Evolutionary conservation across 2,329 filamentous ascomycete species (phyloP), one percentile per base, ranked within the genome.

Genomic region (Phaeoacremonium minimum): DNA sequence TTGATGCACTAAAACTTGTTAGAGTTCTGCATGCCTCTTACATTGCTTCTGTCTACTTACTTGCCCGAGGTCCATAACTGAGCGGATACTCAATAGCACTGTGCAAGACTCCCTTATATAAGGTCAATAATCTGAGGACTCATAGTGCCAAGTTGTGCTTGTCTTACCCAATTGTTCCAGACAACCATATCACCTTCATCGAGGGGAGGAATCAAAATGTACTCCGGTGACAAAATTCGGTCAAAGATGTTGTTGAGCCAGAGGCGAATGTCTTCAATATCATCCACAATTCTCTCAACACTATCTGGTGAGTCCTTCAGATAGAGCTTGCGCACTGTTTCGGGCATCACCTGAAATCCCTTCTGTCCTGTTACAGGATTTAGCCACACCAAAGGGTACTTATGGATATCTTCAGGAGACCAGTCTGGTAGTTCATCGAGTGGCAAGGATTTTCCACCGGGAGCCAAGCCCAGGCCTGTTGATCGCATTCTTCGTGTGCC

Each of bases 131-230:
- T n/a, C n/a, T n/a, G n/a, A n/a, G n/a, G n/a, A n/a, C n/a, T n/a
- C n/a, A n/a, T n/a, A n/a, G n/a, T n/a, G n/a, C n/a, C n/a, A n/a
- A n/a, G n/a, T n/a, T n/a, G n/a, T n/a, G n/a, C n/a, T n/a, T n/a
- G n/a, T n/a, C n/a, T n/a, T n/a, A n/a, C n/a, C n/a, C n/a, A 66
- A 45, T 68, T 68, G 30, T 63, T 60, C 63, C 63, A 67, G 46
- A 66, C 57, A 22, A 60, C 48, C 14, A 69, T 56, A 43, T 70
- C 67, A 3, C 67, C 66, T 32, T 67, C 61, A 5, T 66, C 60
- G 2, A 60, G 40, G 6, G 49, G 50, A 1, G 61, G 61, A 5
- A 64, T 47, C 41, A 63, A 47, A 30, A 69, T 58, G 41, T 65
- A 66, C 42, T 67, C 65, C 0, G 64, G 65, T 32, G 51, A 52